A percentile compares a stretch with the other conserved stretches of the same genome.
phyloP scores from a whole-genome alignment of 345 rosid genomes.

The Euphorbia lathyris region DNA sequence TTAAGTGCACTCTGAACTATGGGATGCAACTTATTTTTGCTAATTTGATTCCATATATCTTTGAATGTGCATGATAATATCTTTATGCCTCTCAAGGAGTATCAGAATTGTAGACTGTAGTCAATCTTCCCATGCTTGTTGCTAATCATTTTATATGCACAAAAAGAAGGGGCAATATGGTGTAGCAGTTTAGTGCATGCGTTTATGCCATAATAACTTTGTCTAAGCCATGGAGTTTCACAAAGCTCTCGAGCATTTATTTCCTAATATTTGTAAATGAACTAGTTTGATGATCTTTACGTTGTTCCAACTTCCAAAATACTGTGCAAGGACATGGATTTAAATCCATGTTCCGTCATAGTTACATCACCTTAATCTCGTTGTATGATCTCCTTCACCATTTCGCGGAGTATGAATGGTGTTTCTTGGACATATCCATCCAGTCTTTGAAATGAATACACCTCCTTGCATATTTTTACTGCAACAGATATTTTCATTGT shows the following conservation, averaged over 20 bases:
- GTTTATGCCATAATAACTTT: background rate
- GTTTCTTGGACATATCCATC: background rate
- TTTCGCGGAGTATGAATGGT: background rate
- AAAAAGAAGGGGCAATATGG: background rate
- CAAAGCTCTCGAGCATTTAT: background rate
- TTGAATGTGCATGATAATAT: background rate
- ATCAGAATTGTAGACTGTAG: background rate
- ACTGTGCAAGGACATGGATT: background rate
- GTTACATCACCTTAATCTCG: background rate
- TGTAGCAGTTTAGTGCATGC: background rate
- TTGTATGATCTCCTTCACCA: background rate
- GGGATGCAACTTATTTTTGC: background rate
- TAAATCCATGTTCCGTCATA: background rate
- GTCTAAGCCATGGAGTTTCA: background rate
- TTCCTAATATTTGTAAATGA: background rate
- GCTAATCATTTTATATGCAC: background rate
- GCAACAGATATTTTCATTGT: background rate
- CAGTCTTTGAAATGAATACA: background rate
- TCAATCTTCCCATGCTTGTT: background rate
- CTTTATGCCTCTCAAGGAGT: background rate
- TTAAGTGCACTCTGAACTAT: background rate
- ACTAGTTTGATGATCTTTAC: background rate
- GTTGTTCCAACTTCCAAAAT: background rate
- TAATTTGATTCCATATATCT: background rate
- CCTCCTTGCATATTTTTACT: background rate